phyloP scores from a whole-genome alignment of 2,329 filamentous ascomycete genomes.

The Colletotrichum melonis region DNA sequence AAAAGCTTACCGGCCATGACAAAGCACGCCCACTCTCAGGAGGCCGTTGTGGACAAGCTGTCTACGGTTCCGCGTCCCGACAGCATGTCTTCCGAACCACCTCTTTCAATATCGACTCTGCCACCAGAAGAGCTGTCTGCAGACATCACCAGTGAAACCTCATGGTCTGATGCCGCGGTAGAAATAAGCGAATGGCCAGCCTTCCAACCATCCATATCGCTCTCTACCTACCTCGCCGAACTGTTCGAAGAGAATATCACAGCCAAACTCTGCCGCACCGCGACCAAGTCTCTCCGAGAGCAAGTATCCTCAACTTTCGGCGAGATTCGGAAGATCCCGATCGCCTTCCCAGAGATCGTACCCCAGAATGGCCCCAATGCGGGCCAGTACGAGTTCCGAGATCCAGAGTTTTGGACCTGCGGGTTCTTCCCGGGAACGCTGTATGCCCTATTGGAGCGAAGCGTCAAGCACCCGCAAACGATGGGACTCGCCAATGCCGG shows the following conservation, averaged over 20 bases:
- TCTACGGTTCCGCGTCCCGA: neutral
- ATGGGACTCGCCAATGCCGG: slow-evolving; percentile 3
- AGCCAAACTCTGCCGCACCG: slow-evolving; percentile 37
- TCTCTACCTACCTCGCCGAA: neutral
- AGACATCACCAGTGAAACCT: slow-evolving; percentile 11
- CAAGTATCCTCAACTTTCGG: neutral
- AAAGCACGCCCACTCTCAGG: no score
- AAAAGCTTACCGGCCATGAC: no score
- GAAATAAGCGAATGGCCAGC: neutral
- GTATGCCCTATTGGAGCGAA: slow-evolving; percentile 47
- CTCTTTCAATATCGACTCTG: neutral
- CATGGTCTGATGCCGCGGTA: slow-evolving; percentile 2
- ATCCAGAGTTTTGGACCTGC: slow-evolving; percentile 47
- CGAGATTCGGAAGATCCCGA: slow-evolving; percentile 26
- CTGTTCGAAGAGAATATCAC: slow-evolving; percentile 37
- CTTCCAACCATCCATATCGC: neutral
- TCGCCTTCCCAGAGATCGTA: slow-evolving; percentile 37
- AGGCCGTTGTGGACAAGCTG: neutral
- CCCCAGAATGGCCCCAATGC: slow-evolving; percentile 34
- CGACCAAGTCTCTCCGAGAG: slow-evolving; percentile 31
- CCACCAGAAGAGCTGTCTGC: neutral
- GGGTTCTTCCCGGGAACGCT: slow-evolving; percentile 53
- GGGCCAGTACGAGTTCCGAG: slow-evolving; percentile 33
- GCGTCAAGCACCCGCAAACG: slow-evolving; percentile 44
- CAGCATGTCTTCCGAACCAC: slow-evolving; percentile 1